Percentiles rank a stretch among this genome's conserved stretches.
Evolutionary conservation across 148 eudicot genomes (phyloP).

Genomic region (Beta vulgaris): DNA sequence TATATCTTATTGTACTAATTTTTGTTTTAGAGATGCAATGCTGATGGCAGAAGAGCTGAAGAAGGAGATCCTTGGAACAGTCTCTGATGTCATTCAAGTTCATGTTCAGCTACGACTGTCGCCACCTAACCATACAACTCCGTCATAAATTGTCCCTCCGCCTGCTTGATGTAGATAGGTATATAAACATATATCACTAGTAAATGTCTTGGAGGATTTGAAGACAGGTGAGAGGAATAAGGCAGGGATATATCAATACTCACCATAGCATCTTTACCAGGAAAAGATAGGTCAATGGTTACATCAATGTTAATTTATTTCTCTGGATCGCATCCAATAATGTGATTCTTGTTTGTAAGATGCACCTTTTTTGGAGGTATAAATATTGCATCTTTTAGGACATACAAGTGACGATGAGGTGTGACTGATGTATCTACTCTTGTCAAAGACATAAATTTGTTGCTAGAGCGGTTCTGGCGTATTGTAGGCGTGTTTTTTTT

Average conservation of each 20-base stretch:
- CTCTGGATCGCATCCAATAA: neutral
- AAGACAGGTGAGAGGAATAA: neutral
- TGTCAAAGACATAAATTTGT: neutral
- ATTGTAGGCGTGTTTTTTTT: too few relatives aligned
- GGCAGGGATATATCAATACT: neutral
- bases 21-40: constrained; percentile 60
- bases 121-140: constrained; percentile 22
- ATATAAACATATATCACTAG: neutral
- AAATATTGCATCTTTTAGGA: neutral
- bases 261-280: neutral
- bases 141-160: neutral
- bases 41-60: constrained; percentile 68
- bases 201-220: neutral
- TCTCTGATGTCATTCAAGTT: constrained; percentile 47
- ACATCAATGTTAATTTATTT: neutral
- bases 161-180: constrained; percentile 1
- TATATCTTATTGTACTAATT: neutral
- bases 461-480: too few relatives aligned
- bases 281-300: neutral
- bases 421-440: neutral
- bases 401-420: neutral
- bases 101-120: constrained; percentile 53
- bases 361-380: neutral
- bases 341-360: neutral
- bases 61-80: constrained; percentile 45